A percentile compares a stretch with the other conserved stretches of the same genome.
These are phyloP conservation scores for Zalaria sp. DNA, from an alignment of 2,329 filamentous ascomycete species.

Conservation along the genomic window DNA sequence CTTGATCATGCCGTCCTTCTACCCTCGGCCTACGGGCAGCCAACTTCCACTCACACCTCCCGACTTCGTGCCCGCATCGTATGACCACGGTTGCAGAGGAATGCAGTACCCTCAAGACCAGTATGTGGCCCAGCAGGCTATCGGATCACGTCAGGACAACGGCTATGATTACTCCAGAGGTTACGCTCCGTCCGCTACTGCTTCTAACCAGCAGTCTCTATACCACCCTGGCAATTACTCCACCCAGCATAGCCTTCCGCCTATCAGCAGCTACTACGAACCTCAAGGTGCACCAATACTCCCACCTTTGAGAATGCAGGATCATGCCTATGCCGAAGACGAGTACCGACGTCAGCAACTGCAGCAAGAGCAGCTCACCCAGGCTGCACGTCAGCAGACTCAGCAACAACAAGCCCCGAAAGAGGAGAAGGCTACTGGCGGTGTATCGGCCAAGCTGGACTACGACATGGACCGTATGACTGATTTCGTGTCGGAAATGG, in stretches of 20 bases:
- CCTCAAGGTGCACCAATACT: slow-evolving; percentile 28
- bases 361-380: slow-evolving; percentile 22
- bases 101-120: slow-evolving; percentile 31
- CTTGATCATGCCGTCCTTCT: slow-evolving; percentile 36
- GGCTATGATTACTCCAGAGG: slow-evolving; percentile 29
- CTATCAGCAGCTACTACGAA: slow-evolving; percentile 28
- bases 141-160: slow-evolving; percentile 26
- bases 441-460: slow-evolving; percentile 85
- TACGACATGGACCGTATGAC: slow-evolving; percentile 96
- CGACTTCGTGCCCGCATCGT: slow-evolving; percentile 29
- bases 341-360: slow-evolving; percentile 21
- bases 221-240: slow-evolving; percentile 9
- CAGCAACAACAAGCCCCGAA: slow-evolving; percentile 29
- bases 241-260: slow-evolving; percentile 16
- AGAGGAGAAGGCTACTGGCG: slow-evolving; percentile 59
- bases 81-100: slow-evolving; percentile 25
- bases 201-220: slow-evolving; percentile 8
- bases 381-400: slow-evolving; percentile 20
- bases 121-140: slow-evolving; percentile 24
- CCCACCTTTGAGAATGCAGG: slow-evolving; percentile 31
- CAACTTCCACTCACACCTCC: slow-evolving; percentile 34
- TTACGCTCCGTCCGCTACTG: slow-evolving; percentile 4
- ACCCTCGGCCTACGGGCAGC: slow-evolving; percentile 28
- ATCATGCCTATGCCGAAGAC: slow-evolving; percentile 22
- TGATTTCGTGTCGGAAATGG: slow-evolving; percentile 86